phyloP scores from a whole-genome alignment of 345 rosid species.

The Nephelium lappaceum region DNA sequence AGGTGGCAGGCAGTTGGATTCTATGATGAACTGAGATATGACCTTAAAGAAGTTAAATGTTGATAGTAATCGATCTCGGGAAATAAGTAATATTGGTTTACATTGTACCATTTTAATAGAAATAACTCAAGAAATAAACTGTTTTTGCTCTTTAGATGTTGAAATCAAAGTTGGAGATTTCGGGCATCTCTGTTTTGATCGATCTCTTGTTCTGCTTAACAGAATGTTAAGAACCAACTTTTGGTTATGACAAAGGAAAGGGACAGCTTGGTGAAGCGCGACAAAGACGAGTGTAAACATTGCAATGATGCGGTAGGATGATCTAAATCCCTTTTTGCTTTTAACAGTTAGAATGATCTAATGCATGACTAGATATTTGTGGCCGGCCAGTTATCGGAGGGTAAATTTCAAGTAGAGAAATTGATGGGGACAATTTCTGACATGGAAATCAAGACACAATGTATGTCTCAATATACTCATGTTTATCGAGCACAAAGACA shows the following conservation, averaged over 20 bases:
- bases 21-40: no score
- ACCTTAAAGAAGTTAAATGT: no score
- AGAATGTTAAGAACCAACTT: constrained; percentile 42
- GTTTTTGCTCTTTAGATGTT: not conserved
- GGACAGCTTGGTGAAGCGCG: constrained; percentile 35
- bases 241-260: constrained; percentile 34
- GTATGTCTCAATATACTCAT: constrained; percentile 26
- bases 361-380: constrained; percentile 12
- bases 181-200: no score
- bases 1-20: no score
- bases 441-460: constrained; percentile 48
- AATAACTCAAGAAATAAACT: not conserved
- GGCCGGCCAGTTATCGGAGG: constrained; percentile 40
- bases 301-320: constrained; percentile 32
- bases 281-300: constrained; percentile 19
- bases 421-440: constrained; percentile 36
- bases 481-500: no score
- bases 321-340: not conserved
- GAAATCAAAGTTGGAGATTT: no score
- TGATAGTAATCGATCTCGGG: constrained; percentile 41
- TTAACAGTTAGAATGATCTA: not conserved
- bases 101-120: constrained; percentile 11
- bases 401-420: constrained; percentile 44
- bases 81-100: constrained; percentile 44
- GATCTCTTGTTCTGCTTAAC: not conserved